Percentiles rank a stretch among this genome's conserved stretches.
Conservation (phyloP, 31 red algal species). For the Pterothamnion heteromorphum region DNA sequence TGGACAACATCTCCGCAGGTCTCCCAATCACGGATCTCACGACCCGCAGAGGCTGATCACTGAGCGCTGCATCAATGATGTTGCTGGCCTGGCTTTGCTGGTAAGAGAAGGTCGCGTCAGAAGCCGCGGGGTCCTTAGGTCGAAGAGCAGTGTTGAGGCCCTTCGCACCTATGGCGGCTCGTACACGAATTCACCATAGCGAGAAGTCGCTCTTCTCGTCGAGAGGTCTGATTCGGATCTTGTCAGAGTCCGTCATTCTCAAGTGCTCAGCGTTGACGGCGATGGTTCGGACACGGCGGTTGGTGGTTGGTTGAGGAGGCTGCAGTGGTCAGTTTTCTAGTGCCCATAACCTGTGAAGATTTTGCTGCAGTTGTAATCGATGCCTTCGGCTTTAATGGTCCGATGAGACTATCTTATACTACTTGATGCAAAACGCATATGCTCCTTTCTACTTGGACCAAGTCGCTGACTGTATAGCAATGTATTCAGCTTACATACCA, state of each 20-base stretch:
- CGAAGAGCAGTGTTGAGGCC: background rate
- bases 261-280: too few species aligned
- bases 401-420: too few species aligned
- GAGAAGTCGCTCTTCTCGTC: background rate
- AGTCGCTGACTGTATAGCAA: too few species aligned
- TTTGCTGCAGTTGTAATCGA: too few species aligned
- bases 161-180: background rate
- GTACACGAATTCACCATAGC: constrained; percentile 9
- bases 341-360: too few species aligned
- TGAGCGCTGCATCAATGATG: background rate
- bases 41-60: background rate
- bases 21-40: constrained; percentile 2
- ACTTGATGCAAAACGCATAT: too few species aligned
- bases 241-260: background rate
- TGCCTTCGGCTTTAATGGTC: too few species aligned
- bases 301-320: too few species aligned
- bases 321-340: too few species aligned
- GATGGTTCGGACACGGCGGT: too few species aligned
- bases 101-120: background rate
- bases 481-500: too few species aligned
- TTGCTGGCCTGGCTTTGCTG: constrained; percentile 1
- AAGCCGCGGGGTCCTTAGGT: background rate
- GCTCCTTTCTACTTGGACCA: too few species aligned
- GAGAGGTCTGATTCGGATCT: background rate
- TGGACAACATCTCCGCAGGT: background rate